Conservation (phyloP, 495 filamentous ascomycete genomes). For the Hypomontagnella monticulosa region DNA sequence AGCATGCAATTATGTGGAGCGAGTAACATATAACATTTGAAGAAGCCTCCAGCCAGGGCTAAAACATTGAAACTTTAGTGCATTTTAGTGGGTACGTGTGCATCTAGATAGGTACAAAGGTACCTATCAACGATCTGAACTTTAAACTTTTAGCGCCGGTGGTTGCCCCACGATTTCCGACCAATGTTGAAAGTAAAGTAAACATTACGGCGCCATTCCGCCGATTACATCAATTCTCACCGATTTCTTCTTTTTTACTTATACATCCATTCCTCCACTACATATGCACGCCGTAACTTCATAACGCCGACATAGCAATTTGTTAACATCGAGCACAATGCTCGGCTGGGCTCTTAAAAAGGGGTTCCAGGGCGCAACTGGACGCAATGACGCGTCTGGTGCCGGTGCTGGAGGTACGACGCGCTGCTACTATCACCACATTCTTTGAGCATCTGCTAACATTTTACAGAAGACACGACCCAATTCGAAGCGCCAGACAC, state of each 20-base stretch:
- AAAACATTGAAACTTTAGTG: too few species aligned
- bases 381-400: constrained; percentile 44
- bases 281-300: background rate
- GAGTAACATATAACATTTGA: too few species aligned
- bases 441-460: constrained; percentile 23
- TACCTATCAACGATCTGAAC: too few species aligned
- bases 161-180: constrained; percentile 13
- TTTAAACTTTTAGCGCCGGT: background rate
- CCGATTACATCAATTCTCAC: background rate
- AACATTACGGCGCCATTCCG: constrained; percentile 16
- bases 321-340: constrained; percentile 51
- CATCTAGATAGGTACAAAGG: too few species aligned
- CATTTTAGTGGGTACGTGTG: too few species aligned
- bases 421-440: constrained; percentile 1
- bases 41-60: too few species aligned
- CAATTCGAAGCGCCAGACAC: constrained; percentile 82
- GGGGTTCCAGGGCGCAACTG: constrained; percentile 46
- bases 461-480: constrained; percentile 52
- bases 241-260: background rate
- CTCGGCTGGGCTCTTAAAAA: constrained; percentile 65
- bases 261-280: background rate
- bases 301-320: constrained; percentile 14
- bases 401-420: constrained; percentile 42
- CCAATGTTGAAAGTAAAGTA: constrained; percentile 13
- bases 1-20: too few species aligned